Evolutionary conservation across 257 asterid species (phyloP).

Genomic region (Solanum etuberosum): DNA sequence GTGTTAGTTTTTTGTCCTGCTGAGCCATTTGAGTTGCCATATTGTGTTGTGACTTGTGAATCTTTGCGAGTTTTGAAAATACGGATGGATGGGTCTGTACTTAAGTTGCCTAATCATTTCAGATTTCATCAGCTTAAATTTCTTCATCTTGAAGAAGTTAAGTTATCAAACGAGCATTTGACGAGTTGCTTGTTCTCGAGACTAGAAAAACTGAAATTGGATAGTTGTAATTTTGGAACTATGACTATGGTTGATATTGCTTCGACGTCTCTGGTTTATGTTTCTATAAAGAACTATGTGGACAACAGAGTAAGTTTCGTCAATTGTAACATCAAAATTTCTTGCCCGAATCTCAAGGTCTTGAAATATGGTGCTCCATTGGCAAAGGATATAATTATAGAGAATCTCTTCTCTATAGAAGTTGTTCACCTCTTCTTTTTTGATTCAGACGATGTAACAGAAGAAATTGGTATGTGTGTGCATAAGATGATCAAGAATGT

Average conservation of each 20-base stretch:
- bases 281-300: background rate
- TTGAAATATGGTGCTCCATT: conserved; percentile 1
- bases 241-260: conserved; percentile 1
- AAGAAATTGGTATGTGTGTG: background rate
- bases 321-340: background rate
- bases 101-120: background rate
- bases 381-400: no score
- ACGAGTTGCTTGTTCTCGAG: background rate
- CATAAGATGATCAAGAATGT: background rate
- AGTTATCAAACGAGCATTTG: background rate
- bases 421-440: background rate
- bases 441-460: background rate
- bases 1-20: background rate
- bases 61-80: conserved; percentile 7
- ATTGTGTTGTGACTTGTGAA: background rate
- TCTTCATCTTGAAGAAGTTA: background rate
- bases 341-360: background rate
- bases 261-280: background rate
- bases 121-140: background rate
- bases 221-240: background rate
- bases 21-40: background rate
- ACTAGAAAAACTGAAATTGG: background rate
- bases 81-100: background rate
- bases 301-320: background rate
- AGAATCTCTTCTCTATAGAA: no score